phyloP scores from a whole-genome alignment of 441 rosid genomes.

The Brassica hybrid region DNA sequence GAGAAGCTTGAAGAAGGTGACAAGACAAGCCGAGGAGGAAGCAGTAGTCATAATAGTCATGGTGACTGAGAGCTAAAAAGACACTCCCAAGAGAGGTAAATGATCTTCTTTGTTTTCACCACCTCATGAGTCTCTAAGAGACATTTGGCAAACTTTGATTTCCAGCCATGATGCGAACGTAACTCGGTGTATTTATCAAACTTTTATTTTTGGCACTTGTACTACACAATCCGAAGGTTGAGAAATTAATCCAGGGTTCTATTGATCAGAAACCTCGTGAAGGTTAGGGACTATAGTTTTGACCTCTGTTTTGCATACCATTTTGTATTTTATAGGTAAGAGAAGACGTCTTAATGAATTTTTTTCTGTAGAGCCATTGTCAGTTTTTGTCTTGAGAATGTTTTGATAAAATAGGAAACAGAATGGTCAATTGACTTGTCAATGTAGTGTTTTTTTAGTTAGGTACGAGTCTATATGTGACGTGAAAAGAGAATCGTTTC shows the following conservation, averaged over 20 bases:
- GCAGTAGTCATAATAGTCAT: slow-evolving; percentile 8
- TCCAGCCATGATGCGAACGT: background rate
- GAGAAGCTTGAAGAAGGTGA: slow-evolving; percentile 25
- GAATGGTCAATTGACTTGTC: background rate
- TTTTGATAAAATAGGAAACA: slow-evolving; percentile 1
- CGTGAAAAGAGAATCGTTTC: background rate
- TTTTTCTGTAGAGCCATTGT: slow-evolving; percentile 10
- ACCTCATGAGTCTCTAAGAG: background rate
- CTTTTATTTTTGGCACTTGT: slow-evolving; percentile 5
- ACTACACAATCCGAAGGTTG: background rate
- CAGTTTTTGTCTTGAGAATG: background rate
- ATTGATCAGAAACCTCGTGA: slow-evolving; percentile 12
- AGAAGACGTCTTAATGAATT: background rate
- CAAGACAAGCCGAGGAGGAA: slow-evolving; percentile 22
- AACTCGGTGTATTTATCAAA: slow-evolving; percentile 3
- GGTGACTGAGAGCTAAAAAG: slow-evolving; percentile 25
- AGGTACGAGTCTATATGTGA: background rate
- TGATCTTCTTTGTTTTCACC: slow-evolving; percentile 1
- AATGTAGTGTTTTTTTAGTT: background rate
- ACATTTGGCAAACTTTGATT: background rate
- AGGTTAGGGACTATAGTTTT: slow-evolving; percentile 22
- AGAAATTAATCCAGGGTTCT: slow-evolving; percentile 1
- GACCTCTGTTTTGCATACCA: slow-evolving; percentile 8
- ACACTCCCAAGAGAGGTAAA: slow-evolving; percentile 27
- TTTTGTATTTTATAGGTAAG: slow-evolving; percentile 7